Base-by-base conservation (phyloP, 2,329 filamentous ascomycete species). In the Claviceps quebecensis region DNA sequence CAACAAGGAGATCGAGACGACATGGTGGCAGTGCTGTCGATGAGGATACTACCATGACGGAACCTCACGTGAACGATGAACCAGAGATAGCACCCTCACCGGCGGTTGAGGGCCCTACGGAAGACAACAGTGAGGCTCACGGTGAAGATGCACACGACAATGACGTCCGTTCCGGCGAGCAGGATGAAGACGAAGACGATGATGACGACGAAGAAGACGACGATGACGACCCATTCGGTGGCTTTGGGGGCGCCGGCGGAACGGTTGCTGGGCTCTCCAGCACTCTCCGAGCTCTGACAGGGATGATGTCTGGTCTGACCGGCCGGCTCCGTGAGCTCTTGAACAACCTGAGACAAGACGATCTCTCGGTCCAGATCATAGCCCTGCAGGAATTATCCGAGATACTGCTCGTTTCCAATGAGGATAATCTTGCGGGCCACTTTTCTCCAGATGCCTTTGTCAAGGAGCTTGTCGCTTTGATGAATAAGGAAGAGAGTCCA, bases 371-470 rank as follows among this genome's bases (percentile, higher is more conserved):
- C 40, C 94, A 98, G 70, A 75, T 95, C 58, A 89, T 96, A 61
- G 93, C 91, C 29, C 72, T 98, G 34, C 87, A 95, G 66, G 91
- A 97, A 59, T 74, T 98, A 6, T 95, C 91, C 0, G 90, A 98
- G 67, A 83, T 97, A 50, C 73, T 98, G 5, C 74, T 98, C 34
- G 87, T 98, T 39, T 95, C 91, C 11, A 97, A 93, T 58, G 93
- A 98, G 68, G 93, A 98, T 64, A 96, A 94, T 57, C 76, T 98
- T 11, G 87, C 91, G 1, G 93, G 93, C 4, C 88, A 96, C 62
- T 97, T 98, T 65, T 87, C 87, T 1, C 88, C 93, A 2, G 93
- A 98, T 68, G 79, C 87, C 8, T 97, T 93, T 63, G 88, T 98
- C 52, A 96, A 95, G 69, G 93, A 98, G 68, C 74, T 98, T 49